Conservation (phyloP, 129 eudicot genomes). For the Apium graveolens region DNA sequence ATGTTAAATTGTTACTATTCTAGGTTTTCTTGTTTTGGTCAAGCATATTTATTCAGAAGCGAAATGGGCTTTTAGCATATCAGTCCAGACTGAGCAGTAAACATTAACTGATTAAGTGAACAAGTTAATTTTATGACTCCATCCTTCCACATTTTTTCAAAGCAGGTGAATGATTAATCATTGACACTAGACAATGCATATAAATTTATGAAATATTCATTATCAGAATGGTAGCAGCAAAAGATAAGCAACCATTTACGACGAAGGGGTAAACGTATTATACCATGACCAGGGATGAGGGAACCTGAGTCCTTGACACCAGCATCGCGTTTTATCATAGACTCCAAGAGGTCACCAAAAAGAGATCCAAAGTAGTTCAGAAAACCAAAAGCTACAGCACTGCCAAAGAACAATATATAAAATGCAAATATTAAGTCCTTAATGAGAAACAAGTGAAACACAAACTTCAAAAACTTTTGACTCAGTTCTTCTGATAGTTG, state of each 20-base stretch:
- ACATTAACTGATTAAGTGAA: no score
- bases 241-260: not conserved
- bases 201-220: not conserved
- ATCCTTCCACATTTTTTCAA: not conserved
- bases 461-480: not conserved
- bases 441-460: not conserved
- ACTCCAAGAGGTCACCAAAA: slow-evolving; percentile 90
- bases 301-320: slow-evolving; percentile 99
- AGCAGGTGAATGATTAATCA: not conserved
- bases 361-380: slow-evolving; percentile 88
- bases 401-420: slow-evolving; percentile 23
- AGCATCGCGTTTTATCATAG: slow-evolving; percentile 98
- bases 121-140: not conserved
- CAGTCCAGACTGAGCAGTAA: no score
- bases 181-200: not conserved
- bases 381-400: slow-evolving; percentile 74
- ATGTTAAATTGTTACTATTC: no score
- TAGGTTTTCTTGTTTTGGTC: no score
- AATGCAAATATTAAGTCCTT: not conserved
- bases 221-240: not conserved
- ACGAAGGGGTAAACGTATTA: not conserved
- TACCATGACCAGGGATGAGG: slow-evolving; percentile 99
- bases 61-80: no score
- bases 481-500: not conserved
- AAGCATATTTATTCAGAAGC: no score